Evolutionary conservation across 495 filamentous ascomycete genomes (phyloP).

Genomic region (Margaritispora aquatica): DNA sequence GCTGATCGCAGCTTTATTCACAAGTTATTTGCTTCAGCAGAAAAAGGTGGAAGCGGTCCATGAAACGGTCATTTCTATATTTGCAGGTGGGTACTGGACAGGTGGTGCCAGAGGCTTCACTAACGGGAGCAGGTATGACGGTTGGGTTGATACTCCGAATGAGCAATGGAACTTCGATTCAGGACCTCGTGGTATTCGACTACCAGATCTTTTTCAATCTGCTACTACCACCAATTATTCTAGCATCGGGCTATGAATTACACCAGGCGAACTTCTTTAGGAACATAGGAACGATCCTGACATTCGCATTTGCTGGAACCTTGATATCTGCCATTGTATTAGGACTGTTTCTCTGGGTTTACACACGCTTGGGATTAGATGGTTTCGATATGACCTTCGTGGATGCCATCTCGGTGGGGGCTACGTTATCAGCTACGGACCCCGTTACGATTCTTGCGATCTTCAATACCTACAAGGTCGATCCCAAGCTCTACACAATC

Average conservation of each 20-base stretch:
- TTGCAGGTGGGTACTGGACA: constrained; percentile 63
- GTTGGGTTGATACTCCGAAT: constrained; percentile 86
- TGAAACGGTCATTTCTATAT: constrained; percentile 96
- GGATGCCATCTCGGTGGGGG: constrained; percentile 92
- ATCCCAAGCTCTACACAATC: constrained; percentile 95
- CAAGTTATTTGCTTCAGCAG: constrained; percentile 92
- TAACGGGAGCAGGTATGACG: constrained; percentile 68
- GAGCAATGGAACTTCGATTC: constrained; percentile 70
- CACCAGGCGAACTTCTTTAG: constrained; percentile 99
- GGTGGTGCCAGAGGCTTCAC: neutral
- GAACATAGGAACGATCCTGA: constrained; percentile 94
- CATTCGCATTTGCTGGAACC: constrained; percentile 97
- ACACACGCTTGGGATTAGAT: constrained; percentile 81
- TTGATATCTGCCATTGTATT: constrained; percentile 95
- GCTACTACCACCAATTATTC: constrained; percentile 92
- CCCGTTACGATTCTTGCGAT: constrained; percentile 97
- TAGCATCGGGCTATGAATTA: constrained; percentile 93
- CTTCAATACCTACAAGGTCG: constrained; percentile 98
- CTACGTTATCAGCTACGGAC: constrained; percentile 93
- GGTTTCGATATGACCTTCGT: constrained; percentile 81
- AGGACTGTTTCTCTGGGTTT: constrained; percentile 78
- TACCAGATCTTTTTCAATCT: constrained; percentile 99
- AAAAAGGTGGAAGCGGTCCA: constrained; percentile 95
- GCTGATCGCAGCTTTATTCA: constrained; percentile 89
- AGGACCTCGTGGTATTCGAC: constrained; percentile 86